Base-by-base conservation (phyloP, 768 basidiomycete species). In the Amanita rubescens region DNA sequence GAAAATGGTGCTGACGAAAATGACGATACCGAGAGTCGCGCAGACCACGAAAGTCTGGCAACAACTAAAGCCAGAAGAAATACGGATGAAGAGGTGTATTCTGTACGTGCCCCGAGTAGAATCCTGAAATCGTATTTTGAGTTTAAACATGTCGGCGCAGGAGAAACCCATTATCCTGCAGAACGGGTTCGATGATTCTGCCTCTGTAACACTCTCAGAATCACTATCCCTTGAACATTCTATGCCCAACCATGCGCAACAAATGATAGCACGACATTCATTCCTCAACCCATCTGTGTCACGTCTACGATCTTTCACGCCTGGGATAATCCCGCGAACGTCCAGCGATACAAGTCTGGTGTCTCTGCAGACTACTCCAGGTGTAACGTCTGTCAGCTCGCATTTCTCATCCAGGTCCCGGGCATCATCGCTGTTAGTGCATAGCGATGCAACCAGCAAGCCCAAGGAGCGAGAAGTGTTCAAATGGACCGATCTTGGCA, bases 201-300 rank as follows among this genome's bases (percentile, higher is more conserved):
- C 27, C 12, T 50, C 37, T 1, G 38, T 27, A 9, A 14, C 49
- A 38, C 25, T 27, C 22, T 9, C 66, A 68, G 42, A 67, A 67
- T 39, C 49, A 49, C 34, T 6, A 22, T 27, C 20, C 19, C 9
- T 22, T 11, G 65, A 70, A 57, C 60, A 65, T 49, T 59, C n/a
- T 12, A 9, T 39, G 19, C 14, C 65, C 51, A 38, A 50, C 20
- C 41, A 17, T 38, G 43, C 32, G 39, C 46, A 41, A 44, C 51
- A 25, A 25, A 25, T 35, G 15, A 75, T 70, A 56, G 63, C 76
- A 9, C 69, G 78, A 3, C 75, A 77, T 35, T 77, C 82, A 11
- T 89, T 85, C 64, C 65, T 89, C 17, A 83, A 87, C 59, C 85
- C 86, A 3, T 78, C 74, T n/a, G 78, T 89, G 5, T 92, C 89